phyloP scores from a whole-genome alignment of 225 moss, liverwort and hornwort genomes.

The Physcomitrellopsis africana region DNA sequence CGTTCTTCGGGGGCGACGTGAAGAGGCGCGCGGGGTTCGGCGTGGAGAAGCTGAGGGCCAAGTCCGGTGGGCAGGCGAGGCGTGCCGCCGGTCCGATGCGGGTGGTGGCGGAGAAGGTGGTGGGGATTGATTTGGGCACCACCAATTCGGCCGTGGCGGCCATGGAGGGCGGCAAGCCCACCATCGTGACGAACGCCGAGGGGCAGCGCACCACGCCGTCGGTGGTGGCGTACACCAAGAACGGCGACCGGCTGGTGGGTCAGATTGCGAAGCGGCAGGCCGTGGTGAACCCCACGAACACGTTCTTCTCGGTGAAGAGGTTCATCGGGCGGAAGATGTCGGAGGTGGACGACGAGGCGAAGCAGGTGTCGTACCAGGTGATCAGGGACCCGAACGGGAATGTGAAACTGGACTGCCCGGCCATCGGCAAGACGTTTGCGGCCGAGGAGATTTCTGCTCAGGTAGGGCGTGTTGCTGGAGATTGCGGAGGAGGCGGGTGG shows the following conservation, averaged over 20 bases:
- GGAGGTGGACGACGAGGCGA: conserved; percentile 87
- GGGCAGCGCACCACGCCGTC: conserved; percentile 91
- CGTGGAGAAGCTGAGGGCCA: conserved; percentile 69
- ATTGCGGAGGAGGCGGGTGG: too few relatives aligned
- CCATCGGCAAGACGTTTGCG: conserved; percentile 94
- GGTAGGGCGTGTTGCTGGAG: conserved; percentile 36
- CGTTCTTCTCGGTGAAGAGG: conserved; percentile 95
- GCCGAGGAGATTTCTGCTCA: conserved; percentile 98
- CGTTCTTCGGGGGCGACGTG: conserved; percentile 73
- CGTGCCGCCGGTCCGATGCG: conserved; percentile 65
- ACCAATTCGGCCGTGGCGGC: conserved; percentile 98
- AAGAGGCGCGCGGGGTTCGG: conserved; percentile 66
- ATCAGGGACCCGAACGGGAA: conserved; percentile 81
- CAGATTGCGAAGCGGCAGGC: conserved; percentile 99
- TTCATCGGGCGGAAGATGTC: conserved; percentile 92
- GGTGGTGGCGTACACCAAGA: conserved; percentile 94
- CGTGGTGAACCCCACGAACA: conserved; percentile 92
- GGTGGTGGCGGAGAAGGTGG: conserved; percentile 96
- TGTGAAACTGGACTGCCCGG: conserved; percentile 93
- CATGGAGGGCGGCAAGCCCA: conserved; percentile 99
- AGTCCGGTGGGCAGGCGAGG: conserved; percentile 47
- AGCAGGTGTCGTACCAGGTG: conserved; percentile 94
- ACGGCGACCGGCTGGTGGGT: conserved; percentile 83
- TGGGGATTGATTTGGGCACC: conserved; percentile 94
- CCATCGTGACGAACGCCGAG: conserved; percentile 94